A percentile compares a stretch with the other conserved stretches of the same genome.
Conservation (phyloP, 768 basidiomycete species). For the Albatrellus ellisii region DNA sequence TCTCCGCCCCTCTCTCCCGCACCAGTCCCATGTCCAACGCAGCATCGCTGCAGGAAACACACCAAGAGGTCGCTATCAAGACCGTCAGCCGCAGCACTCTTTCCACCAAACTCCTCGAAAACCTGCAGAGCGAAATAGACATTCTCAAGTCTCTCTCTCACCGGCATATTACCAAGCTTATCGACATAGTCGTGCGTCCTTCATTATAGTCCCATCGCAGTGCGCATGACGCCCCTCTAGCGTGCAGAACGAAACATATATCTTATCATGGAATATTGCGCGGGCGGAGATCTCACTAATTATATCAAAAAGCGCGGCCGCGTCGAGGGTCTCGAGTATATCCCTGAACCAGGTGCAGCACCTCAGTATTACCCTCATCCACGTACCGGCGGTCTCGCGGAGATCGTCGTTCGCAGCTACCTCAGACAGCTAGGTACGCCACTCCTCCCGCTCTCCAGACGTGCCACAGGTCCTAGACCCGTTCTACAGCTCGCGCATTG, state of each 20-base stretch:
- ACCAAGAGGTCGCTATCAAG: slow-evolving; percentile 83
- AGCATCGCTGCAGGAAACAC: slow-evolving; percentile 43
- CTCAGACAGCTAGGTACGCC: slow-evolving; percentile 74
- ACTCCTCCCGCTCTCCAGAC: background rate
- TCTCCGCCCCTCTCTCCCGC: slow-evolving; percentile 3
- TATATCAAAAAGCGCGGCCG: slow-evolving; percentile 98
- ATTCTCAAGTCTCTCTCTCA: slow-evolving; percentile 92
- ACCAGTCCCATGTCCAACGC: background rate
- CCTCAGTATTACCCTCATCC: slow-evolving; percentile 88
- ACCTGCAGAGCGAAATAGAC: slow-evolving; percentile 95
- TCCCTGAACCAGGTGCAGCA: slow-evolving; percentile 52
- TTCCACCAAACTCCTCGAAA: slow-evolving; percentile 87
- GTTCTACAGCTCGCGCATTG: slow-evolving; percentile 70
- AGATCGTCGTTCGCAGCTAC: slow-evolving; percentile 85
- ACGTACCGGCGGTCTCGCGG: slow-evolving; percentile 77
- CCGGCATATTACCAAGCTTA: slow-evolving; percentile 82
- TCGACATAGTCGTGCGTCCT: slow-evolving; percentile 75
- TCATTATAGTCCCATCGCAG: background rate
- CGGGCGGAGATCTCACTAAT: slow-evolving; percentile 89
- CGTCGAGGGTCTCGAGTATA: slow-evolving; percentile 78
- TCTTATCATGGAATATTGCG: slow-evolving; percentile 95
- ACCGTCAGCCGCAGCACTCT: slow-evolving; percentile 82
- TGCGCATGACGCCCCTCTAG: slow-evolving; percentile 21
- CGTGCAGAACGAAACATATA: slow-evolving; percentile 73
- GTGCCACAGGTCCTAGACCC: background rate